Conservation (phyloP, 2,329 filamentous ascomycete genomes). For the Apiospora rasikravindrae region DNA sequence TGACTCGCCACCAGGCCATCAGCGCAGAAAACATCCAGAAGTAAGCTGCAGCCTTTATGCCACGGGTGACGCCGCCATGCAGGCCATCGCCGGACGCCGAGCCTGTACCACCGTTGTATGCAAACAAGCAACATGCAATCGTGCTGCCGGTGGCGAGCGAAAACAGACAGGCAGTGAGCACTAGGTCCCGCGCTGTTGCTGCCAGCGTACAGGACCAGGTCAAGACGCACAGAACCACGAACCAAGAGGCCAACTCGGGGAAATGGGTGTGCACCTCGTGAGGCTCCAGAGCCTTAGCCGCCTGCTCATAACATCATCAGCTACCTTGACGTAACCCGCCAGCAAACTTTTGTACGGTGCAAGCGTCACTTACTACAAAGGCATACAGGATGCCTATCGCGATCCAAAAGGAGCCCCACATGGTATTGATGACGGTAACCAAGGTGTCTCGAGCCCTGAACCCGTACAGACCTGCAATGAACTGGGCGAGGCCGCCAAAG, state of each 20-base stretch:
- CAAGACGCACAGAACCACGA: constrained; percentile 25
- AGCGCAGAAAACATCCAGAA: constrained; percentile 24
- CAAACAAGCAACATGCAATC: constrained; percentile 25
- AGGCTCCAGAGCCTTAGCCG: constrained; percentile 22
- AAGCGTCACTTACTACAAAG: constrained; percentile 20
- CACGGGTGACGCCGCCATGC: constrained; percentile 19
- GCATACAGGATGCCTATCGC: constrained; percentile 23
- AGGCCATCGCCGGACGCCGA: constrained; percentile 24
- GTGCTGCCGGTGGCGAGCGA: constrained; percentile 20
- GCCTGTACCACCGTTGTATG: constrained; percentile 24
- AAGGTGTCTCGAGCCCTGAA: constrained; percentile 23
- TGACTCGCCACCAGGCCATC: constrained; percentile 24
- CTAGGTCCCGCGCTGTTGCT: constrained; percentile 24
- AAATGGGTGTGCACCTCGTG: constrained; percentile 26
- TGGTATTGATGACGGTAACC: constrained; percentile 25
- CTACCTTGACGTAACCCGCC: not conserved
- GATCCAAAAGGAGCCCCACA: constrained; percentile 25
- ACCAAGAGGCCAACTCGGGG: constrained; percentile 25
- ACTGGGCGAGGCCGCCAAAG: constrained; percentile 36
- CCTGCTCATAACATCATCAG: constrained; percentile 16
- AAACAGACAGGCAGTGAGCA: constrained; percentile 24
- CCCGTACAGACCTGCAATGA: constrained; percentile 34
- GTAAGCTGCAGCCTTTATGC: constrained; percentile 23
- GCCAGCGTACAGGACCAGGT: constrained; percentile 26
- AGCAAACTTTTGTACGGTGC: not conserved